phyloP scores from a whole-genome alignment of 371 early-diverging fungal genomes.

The Catenaria anguillulae region DNA sequence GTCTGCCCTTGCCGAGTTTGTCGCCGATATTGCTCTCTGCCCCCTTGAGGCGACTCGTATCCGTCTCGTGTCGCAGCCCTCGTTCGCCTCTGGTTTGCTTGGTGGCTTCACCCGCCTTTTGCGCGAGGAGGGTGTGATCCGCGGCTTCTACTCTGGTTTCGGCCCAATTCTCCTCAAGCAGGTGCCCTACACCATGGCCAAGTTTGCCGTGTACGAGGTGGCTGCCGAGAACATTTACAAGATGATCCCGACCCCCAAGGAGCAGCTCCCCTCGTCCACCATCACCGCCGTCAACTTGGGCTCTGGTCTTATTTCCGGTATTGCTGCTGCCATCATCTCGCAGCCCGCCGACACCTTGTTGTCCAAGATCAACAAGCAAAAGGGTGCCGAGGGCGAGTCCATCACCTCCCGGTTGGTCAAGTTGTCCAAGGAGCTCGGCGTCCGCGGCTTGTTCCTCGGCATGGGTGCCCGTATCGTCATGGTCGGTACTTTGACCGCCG shows the following conservation, averaged over 20 bases:
- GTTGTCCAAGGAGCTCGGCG: conserved; percentile 42
- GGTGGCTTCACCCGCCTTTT: conserved; percentile 42
- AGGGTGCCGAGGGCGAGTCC: conserved; percentile 34
- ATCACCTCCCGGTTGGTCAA: conserved; percentile 33
- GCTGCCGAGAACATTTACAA: conserved; percentile 37
- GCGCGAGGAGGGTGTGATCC: conserved; percentile 49
- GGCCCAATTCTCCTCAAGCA: conserved; percentile 61
- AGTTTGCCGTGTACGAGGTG: conserved; percentile 40
- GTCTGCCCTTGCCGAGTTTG: conserved; percentile 72
- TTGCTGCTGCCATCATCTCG: conserved; percentile 39
- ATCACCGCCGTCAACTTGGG: conserved; percentile 31
- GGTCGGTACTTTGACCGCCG: conserved; percentile 55
- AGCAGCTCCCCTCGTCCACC: conserved; percentile 27
- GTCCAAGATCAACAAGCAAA: conserved; percentile 49
- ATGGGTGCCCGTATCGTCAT: conserved; percentile 55
- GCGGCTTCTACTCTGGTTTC: conserved; percentile 62
- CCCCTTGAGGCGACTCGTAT: conserved; percentile 65
- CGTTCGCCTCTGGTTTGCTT: conserved; percentile 47
- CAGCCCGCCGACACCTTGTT: conserved; percentile 78
- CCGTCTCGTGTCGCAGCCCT: conserved; percentile 57
- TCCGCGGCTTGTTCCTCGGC: conserved; percentile 45
- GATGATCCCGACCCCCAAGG: conserved; percentile 32
- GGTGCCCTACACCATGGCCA: conserved; percentile 51
- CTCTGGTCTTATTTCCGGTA: conserved; percentile 40
- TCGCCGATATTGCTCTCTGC: conserved; percentile 70